Percentiles rank a stretch among this genome's conserved stretches.
Conservation (phyloP, 106 monocot genomes). For the Iris macrosiphon region DNA sequence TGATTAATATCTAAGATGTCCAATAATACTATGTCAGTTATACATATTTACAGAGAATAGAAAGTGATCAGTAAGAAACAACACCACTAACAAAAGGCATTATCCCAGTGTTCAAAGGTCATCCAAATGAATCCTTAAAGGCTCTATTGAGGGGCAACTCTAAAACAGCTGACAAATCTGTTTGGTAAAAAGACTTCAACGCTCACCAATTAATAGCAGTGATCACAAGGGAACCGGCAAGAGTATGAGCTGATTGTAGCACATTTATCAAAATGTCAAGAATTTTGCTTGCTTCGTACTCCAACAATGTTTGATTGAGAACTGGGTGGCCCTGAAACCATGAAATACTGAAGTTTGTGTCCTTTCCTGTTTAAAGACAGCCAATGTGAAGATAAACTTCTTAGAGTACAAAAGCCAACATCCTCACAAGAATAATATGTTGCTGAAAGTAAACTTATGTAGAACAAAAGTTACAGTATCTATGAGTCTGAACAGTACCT, state of each 20-base stretch:
- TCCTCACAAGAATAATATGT: too few species aligned
- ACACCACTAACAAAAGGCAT: too few species aligned
- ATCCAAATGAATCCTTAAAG: too few species aligned
- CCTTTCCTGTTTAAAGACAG: slow-evolving; percentile 49
- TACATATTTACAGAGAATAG: too few species aligned
- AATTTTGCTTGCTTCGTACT: slow-evolving; percentile 45
- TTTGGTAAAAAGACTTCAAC: background rate
- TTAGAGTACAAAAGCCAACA: background rate
- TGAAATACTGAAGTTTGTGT: slow-evolving; percentile 34
- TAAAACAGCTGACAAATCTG: too few species aligned
- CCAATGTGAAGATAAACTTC: background rate
- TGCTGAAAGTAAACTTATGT: background rate
- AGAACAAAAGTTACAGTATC: background rate
- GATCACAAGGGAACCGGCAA: slow-evolving; percentile 47
- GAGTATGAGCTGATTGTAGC: slow-evolving; percentile 33
- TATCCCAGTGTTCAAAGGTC: too few species aligned
- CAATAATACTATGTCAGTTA: too few species aligned
- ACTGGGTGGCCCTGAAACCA: slow-evolving; percentile 40
- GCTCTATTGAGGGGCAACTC: too few species aligned
- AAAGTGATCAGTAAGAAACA: too few species aligned
- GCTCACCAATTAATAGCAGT: slow-evolving; percentile 60
- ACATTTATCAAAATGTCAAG: slow-evolving; percentile 59
- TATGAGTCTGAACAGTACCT: slow-evolving; percentile 32
- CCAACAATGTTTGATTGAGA: slow-evolving; percentile 39
- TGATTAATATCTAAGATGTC: too few species aligned